Evolutionary conservation across 108 stramenopile genomes (phyloP), one percentile per base, ranked within the genome.

Genomic region (Seminavis robusta): DNA sequence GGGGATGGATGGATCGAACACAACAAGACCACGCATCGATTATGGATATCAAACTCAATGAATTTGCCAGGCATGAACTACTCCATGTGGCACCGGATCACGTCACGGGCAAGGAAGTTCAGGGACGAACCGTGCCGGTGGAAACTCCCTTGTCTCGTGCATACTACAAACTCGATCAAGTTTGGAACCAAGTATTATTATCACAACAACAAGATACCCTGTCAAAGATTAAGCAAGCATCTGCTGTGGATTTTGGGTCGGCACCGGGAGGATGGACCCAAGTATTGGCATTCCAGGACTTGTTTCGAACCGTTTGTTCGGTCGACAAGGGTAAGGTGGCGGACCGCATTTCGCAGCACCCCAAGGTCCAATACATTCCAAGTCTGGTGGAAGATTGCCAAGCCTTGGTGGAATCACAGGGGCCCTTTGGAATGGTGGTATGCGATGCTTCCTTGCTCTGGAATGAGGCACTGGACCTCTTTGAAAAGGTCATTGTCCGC

Each of bases 251-350:
- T 38, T 44, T 80, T 53, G 79, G 79, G n/a, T 71, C 79, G n/a
- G 57, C 71, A 10, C 79, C 79, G 20, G 79, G 79, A 34, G 79
- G 79, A 6, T 80, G 79, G 79, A 76, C 74, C 3, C 79, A 80
- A 43, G 74, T 80, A 1, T 44, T 80, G 47, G 56, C 47, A 30
- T 36, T 59, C 25, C 43, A 44, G 25, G 24, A 68, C 9, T 30
- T 52, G 21, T 40, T 80, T 19, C 40, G 54, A 23, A 62, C 41
- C 5, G 63, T 77, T 26, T 47, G 67, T 15, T 49, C 79, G 7
- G 28, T 76, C 2, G 79, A 80, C 47, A 67, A 72, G n/a, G 79
- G 56, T 1, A 37, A 43, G 13, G 49, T 77, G 39, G 72, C 79
- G 0, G 29, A 73, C 15, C 73, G 79, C 19, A 72, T 80, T 2